Evolutionary conservation across 1,139 yeast species (phyloP).

Genomic region (Blastobotrys ciferrii): DNA sequence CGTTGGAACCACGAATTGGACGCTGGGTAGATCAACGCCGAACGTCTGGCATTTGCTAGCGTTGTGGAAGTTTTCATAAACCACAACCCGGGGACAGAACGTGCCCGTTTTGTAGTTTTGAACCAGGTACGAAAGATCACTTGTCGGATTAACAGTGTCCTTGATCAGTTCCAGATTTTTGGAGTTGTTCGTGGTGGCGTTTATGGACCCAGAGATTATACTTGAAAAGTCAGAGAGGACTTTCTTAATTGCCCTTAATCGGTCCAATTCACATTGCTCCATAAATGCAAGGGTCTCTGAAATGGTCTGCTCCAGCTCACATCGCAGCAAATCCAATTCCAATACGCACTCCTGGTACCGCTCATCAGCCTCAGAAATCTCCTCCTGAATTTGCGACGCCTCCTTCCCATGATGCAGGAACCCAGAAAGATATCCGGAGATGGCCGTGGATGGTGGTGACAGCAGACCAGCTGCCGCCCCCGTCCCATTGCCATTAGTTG

Average conservation of each 20-base stretch:
- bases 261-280: constrained; percentile 75
- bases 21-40: constrained; percentile 72
- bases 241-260: constrained; percentile 64
- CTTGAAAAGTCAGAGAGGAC: constrained; percentile 64
- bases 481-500: neutral
- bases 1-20: constrained; percentile 63
- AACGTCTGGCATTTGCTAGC: constrained; percentile 64
- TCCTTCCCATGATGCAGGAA: constrained; percentile 14
- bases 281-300: constrained; percentile 65
- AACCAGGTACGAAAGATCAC: constrained; percentile 59
- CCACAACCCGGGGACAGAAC: constrained; percentile 65
- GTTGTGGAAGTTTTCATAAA: constrained; percentile 67
- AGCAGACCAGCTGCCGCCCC: constrained; percentile 4
- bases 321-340: constrained; percentile 61
- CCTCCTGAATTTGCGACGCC: constrained; percentile 25
- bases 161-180: constrained; percentile 35
- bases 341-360: constrained; percentile 54
- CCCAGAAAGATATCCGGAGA: constrained; percentile 17
- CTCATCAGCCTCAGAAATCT: constrained; percentile 45
- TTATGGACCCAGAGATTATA: constrained; percentile 47
- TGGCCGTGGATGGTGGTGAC: constrained; percentile 7
- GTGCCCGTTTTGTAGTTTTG: constrained; percentile 66
- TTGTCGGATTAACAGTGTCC: constrained; percentile 58
- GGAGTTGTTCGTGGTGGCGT: constrained; percentile 9
- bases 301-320: constrained; percentile 66